Conservation (phyloP, 306 rosid genomes). For the cucumber (Cucumis sativus) region DNA sequence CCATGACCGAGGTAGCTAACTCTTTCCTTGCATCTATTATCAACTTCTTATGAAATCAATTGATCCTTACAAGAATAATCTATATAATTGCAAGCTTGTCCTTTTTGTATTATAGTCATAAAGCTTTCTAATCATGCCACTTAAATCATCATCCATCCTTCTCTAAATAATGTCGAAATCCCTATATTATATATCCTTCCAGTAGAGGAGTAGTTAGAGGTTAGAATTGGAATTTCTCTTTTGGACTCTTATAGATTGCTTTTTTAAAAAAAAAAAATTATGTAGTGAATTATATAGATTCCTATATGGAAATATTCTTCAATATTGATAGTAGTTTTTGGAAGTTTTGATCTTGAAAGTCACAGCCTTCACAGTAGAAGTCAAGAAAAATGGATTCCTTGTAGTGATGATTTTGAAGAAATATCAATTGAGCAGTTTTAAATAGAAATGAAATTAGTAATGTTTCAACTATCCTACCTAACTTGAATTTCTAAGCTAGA, state of each 20-base stretch:
- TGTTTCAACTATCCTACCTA: neutral
- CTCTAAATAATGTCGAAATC: neutral
- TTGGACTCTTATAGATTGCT: neutral
- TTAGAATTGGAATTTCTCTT: neutral
- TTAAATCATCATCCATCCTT: neutral
- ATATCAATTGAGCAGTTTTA: neutral
- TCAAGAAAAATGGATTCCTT: neutral
- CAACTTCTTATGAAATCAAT: neutral
- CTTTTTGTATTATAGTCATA: neutral
- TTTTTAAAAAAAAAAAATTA: neutral
- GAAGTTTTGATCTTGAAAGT: neutral
- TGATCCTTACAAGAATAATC: neutral
- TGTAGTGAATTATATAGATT: neutral
- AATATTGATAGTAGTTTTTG: neutral
- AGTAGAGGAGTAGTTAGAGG: neutral
- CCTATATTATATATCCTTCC: neutral
- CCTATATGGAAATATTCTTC: neutral
- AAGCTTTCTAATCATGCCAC: neutral
- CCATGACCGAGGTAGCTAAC: slow-evolving; percentile 61
- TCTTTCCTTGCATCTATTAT: neutral
- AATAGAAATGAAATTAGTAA: neutral
- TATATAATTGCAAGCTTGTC: neutral
- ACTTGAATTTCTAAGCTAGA: neutral
- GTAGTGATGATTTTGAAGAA: slow-evolving; percentile 1
- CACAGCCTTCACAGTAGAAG: neutral